Conservation (phyloP, 495 filamentous ascomycete species). For the Apodospora peruviana region DNA sequence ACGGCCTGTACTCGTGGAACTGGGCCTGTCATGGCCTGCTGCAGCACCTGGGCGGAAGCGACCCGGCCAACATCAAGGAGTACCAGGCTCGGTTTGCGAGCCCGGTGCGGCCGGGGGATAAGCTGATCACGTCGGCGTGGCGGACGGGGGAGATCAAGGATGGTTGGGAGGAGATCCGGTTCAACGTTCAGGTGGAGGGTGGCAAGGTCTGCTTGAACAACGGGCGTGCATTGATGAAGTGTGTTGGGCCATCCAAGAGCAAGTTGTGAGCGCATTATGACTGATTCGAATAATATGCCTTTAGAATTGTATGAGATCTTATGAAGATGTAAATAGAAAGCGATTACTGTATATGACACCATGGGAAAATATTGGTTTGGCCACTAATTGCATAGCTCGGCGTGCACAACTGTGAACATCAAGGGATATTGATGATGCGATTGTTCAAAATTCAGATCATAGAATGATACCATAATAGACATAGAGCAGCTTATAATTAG, state of each 20-base stretch:
- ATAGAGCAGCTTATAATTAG: no score
- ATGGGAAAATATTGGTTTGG: no score
- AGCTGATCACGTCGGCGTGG: conserved; percentile 61
- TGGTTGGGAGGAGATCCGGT: conserved; percentile 77
- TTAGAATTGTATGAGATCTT: background rate
- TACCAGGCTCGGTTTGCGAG: conserved; percentile 85
- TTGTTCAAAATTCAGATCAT: no score
- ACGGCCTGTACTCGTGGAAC: conserved; percentile 84
- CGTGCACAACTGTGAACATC: no score
- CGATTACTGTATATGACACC: no score
- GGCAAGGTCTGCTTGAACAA: conserved; percentile 80
- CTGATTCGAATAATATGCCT: background rate
- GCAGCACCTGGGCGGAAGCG: conserved; percentile 63
- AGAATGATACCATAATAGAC: no score
- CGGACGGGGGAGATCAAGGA: conserved; percentile 57
- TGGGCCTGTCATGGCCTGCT: conserved; percentile 70
- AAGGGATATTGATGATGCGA: no score
- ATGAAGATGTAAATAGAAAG: no score
- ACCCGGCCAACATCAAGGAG: conserved; percentile 73
- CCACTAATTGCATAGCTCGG: no score
- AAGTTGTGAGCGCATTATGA: conserved; percentile 49
- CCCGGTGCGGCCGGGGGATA: conserved; percentile 73
- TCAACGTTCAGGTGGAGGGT: conserved; percentile 63
- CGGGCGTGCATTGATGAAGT: conserved; percentile 72
- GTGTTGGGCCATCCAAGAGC: conserved; percentile 47